Conservation (phyloP, 352 stramenopile species). For the Phytophthora lateralis region DNA sequence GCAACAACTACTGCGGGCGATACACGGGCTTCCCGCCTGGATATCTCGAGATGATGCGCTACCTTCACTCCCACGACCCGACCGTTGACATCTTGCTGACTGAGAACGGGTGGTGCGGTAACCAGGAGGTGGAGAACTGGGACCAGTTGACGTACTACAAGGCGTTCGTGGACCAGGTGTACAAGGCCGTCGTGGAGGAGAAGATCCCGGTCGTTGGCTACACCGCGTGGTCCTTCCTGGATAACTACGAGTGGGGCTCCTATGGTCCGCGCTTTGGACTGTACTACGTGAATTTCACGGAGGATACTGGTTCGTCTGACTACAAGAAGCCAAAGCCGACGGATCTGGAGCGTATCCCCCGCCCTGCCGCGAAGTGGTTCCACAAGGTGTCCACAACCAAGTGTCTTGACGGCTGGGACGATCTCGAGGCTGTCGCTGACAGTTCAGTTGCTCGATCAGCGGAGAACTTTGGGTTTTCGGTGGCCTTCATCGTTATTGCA, state of each 20-base stretch:
- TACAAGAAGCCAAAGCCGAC: conserved; percentile 5
- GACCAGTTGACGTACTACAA: conserved; percentile 62
- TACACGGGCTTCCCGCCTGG: conserved; percentile 54
- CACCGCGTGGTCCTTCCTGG: conserved; percentile 93
- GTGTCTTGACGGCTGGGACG: conserved; percentile 17
- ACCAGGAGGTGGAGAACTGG: conserved; percentile 49
- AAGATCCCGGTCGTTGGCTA: conserved; percentile 87
- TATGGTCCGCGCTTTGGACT: conserved; percentile 41
- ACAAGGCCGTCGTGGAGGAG: conserved; percentile 48
- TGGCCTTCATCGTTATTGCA: conserved; percentile 6
- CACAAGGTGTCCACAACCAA: conserved; percentile 14
- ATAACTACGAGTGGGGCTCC: conserved; percentile 96
- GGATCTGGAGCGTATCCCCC: conserved; percentile 38
- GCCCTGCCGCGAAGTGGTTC: conserved; percentile 43
- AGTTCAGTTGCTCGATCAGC: conserved; percentile 3
- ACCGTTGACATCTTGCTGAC: conserved; percentile 52
- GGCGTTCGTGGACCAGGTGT: conserved; percentile 56
- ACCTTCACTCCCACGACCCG: conserved; percentile 50
- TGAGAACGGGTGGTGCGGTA: conserved; percentile 66
- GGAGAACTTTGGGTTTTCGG: conserved; percentile 18
- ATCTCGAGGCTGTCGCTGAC: conserved; percentile 6
- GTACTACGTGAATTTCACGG: conserved; percentile 36
- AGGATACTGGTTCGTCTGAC: conserved; percentile 12
- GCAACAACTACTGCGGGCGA: conserved; percentile 38
- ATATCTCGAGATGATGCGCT: conserved; percentile 55